Evolutionary conservation across 108 stramenopile species (phyloP).

Genomic region (Pseudonitzschia multiseries): DNA sequence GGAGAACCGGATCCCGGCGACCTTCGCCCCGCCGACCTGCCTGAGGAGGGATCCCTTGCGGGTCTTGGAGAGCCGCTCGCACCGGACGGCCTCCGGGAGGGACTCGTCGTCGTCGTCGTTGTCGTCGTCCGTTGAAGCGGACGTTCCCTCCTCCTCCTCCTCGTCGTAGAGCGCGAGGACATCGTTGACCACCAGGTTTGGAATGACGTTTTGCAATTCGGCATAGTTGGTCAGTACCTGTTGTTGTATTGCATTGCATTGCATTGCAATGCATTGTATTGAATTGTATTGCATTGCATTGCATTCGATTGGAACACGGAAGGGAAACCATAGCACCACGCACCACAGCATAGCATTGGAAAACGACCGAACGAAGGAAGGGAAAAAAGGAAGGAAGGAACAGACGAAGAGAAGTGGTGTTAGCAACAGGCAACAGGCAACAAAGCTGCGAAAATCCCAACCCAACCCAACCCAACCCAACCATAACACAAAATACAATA

Average conservation of each 20-base stretch:
- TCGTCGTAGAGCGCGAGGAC: conserved; percentile 61
- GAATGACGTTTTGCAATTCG: conserved; percentile 77
- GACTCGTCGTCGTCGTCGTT: conserved; percentile 21
- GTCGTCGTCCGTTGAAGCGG: not conserved
- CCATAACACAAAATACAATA: too few relatives aligned
- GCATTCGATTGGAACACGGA: too few relatives aligned
- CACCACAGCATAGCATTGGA: not conserved
- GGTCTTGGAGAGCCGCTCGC: conserved; percentile 45
- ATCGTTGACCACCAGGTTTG: conserved; percentile 84
- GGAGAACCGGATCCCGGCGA: conserved; percentile 85
- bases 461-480: too few relatives aligned
- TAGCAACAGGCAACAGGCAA: too few relatives aligned
- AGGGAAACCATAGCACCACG: not conserved
- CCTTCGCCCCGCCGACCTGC: conserved; percentile 90
- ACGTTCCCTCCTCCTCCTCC: not conserved
- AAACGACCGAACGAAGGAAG: too few relatives aligned
- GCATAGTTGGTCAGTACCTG: conserved; percentile 74
- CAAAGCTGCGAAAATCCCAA: too few relatives aligned
- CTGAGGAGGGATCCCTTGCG: conserved; percentile 75
- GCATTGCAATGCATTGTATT: not conserved
- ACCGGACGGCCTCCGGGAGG: conserved; percentile 49
- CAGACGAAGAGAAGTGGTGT: too few relatives aligned
- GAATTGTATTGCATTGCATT: not conserved
- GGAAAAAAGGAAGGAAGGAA: too few relatives aligned
- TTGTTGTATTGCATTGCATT: not conserved